phyloP scores from a whole-genome alignment of 2,329 filamentous ascomycete species.

The Camillea tinctor region DNA sequence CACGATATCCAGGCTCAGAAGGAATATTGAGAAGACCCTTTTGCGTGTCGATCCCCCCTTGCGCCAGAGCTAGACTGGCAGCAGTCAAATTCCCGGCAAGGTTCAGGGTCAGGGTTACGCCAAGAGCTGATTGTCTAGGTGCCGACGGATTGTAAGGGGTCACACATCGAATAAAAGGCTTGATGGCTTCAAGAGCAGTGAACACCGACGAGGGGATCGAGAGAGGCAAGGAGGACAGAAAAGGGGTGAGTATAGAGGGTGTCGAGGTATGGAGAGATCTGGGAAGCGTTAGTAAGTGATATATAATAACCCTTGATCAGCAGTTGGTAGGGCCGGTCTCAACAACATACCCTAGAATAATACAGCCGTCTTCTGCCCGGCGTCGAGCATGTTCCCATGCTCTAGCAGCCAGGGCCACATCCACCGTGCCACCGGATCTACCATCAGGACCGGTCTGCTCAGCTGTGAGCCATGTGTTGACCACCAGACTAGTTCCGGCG shows the following conservation, averaged over 20 bases:
- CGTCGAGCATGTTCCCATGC: conserved; percentile 97
- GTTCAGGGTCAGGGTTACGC: conserved; percentile 77
- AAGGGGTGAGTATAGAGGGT: conserved; percentile 79
- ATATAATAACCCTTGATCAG: not conserved
- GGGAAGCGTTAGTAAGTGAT: conserved; percentile 19
- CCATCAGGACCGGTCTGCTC: conserved; percentile 68
- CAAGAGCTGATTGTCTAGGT: conserved; percentile 75
- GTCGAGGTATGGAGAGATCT: conserved; percentile 88
- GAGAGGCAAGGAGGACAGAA: conserved; percentile 78
- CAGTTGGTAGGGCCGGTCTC: conserved; percentile 12
- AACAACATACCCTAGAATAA: conserved; percentile 77
- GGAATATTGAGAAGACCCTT: conserved; percentile 81
- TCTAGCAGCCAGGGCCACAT: conserved; percentile 71
- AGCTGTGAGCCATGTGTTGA: conserved; percentile 93
- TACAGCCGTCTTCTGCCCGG: conserved; percentile 91
- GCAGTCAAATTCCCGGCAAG: conserved; percentile 76
- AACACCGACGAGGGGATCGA: conserved; percentile 73
- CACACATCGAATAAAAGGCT: conserved; percentile 82
- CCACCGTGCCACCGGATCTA: conserved; percentile 72
- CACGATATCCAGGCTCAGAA: conserved; percentile 75
- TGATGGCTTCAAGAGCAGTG: conserved; percentile 76
- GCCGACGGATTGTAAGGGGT: conserved; percentile 88
- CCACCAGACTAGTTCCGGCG: conserved; percentile 83
- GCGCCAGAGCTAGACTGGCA: conserved; percentile 75
- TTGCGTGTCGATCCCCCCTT: conserved; percentile 81